phyloP scores from a whole-genome alignment of 805 yeast genomes.

The Saturnispora dispora region DNA sequence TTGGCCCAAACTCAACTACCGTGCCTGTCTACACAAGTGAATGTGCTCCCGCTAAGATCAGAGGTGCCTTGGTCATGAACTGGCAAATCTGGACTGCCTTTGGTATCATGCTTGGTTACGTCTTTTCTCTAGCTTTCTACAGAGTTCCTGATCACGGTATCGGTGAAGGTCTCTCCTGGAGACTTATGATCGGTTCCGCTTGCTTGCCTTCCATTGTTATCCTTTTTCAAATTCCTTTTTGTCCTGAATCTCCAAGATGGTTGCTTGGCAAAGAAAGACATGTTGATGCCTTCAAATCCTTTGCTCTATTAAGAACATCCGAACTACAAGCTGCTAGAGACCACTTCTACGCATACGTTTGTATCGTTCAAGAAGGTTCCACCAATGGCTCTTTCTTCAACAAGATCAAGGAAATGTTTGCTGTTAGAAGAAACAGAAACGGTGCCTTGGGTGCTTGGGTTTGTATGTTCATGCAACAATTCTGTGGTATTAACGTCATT shows the following conservation, averaged over 20 bases:
- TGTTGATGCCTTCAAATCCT: constrained; percentile 45
- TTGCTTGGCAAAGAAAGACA: constrained; percentile 63
- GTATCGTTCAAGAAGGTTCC: constrained; percentile 54
- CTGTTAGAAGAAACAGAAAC: constrained; percentile 73
- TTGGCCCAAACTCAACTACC: constrained; percentile 71
- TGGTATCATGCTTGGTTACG: constrained; percentile 67
- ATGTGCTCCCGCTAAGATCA: constrained; percentile 49
- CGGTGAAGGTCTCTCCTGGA: constrained; percentile 52
- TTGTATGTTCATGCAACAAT: constrained; percentile 74
- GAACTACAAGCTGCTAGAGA: constrained; percentile 62
- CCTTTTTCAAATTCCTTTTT: constrained; percentile 50
- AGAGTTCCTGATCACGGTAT: constrained; percentile 39
- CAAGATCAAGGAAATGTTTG: constrained; percentile 50
- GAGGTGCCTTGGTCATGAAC: constrained; percentile 64
- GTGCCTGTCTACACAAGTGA: constrained; percentile 66
- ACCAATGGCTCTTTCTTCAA: constrained; percentile 36
- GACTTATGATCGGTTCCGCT: constrained; percentile 63
- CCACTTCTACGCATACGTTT: constrained; percentile 56
- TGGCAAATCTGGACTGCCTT: constrained; percentile 73
- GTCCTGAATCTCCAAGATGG: constrained; percentile 75
- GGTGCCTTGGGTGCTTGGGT: constrained; percentile 75
- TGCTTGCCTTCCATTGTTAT: constrained; percentile 58
- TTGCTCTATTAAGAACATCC: constrained; percentile 39
- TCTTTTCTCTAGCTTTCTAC: constrained; percentile 54
- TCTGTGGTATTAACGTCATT: constrained; percentile 69